Evolutionary conservation across 2,329 filamentous ascomycete genomes (phyloP).

Genomic region (Apiospora hydei): DNA sequence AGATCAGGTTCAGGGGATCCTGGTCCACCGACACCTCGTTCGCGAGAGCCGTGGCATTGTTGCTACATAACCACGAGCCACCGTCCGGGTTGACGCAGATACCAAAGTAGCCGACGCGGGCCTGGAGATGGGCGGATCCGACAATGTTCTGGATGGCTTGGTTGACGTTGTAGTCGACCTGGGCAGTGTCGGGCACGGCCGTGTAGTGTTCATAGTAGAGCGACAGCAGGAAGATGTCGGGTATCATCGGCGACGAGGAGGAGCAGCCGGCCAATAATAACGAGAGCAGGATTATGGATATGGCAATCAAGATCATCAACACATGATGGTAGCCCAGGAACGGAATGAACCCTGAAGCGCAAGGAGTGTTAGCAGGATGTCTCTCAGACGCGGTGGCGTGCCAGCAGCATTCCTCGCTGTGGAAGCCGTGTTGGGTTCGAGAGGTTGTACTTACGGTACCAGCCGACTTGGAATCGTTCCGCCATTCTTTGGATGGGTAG

Average conservation of each 20-base stretch:
- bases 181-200: slow-evolving; percentile 81
- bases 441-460: slow-evolving; percentile 38
- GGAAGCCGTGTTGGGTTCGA: not conserved
- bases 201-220: slow-evolving; percentile 93
- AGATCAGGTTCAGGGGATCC: slow-evolving; percentile 95
- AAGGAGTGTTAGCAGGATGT: not conserved
- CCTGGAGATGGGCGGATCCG: slow-evolving; percentile 81
- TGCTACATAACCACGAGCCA: slow-evolving; percentile 92
- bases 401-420: not conserved
- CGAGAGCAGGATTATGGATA: slow-evolving; percentile 93
- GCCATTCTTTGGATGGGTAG: slow-evolving; percentile 17
- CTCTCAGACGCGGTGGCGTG: not conserved
- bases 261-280: slow-evolving; percentile 94
- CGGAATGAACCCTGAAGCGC: slow-evolving; percentile 64
- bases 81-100: slow-evolving; percentile 94
- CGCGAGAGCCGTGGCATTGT: slow-evolving; percentile 93
- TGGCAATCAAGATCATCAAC: slow-evolving; percentile 94
- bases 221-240: slow-evolving; percentile 96
- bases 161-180: slow-evolving; percentile 89
- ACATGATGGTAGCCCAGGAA: slow-evolving; percentile 83
- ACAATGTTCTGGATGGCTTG: slow-evolving; percentile 90
- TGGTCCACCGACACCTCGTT: slow-evolving; percentile 89
- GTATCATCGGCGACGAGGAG: slow-evolving; percentile 93
- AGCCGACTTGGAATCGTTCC: slow-evolving; percentile 53
- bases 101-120: slow-evolving; percentile 96